Percentiles rank a stretch among this genome's conserved stretches.
phyloP scores from a whole-genome alignment of 441 rosid species.

The Gossypium lobatum region DNA sequence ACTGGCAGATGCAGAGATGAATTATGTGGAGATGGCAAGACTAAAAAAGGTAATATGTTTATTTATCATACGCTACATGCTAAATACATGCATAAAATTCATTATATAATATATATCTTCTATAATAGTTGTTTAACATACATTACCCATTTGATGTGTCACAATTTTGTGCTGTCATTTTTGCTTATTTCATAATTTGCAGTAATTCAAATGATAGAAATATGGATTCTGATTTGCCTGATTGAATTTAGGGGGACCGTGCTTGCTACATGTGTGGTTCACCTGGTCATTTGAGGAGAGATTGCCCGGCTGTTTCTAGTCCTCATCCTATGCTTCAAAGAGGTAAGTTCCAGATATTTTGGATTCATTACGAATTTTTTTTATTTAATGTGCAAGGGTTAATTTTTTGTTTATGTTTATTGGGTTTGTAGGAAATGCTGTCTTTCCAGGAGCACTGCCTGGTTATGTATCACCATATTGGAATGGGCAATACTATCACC shows the following conservation, averaged over 20 bases:
- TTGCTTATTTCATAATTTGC: background rate
- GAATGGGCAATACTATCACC: conserved; percentile 27
- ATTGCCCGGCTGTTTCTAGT: conserved; percentile 37
- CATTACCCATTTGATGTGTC: background rate
- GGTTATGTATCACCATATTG: conserved; percentile 29
- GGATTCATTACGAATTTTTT: background rate
- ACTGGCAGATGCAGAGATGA: conserved; percentile 27
- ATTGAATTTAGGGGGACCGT: conserved; percentile 33
- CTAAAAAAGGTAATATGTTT: conserved; percentile 32
- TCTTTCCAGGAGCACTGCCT: conserved; percentile 28
- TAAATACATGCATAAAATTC: background rate
- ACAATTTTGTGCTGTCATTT: background rate
- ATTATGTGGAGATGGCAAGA: conserved; percentile 30
- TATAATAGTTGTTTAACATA: background rate
- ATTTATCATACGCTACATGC: background rate
- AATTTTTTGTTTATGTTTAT: conserved; percentile 7
- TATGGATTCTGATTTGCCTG: background rate
- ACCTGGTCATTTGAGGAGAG: conserved; percentile 44
- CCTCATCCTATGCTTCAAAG: conserved; percentile 28
- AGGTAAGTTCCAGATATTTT: conserved; percentile 22
- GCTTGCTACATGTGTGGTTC: conserved; percentile 51
- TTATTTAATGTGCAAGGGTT: background rate
- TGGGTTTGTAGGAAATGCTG: conserved; percentile 27
- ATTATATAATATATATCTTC: background rate
- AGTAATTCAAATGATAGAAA: background rate